Conservation (phyloP, 805 yeast species). For the Lachancea sp. region DNA sequence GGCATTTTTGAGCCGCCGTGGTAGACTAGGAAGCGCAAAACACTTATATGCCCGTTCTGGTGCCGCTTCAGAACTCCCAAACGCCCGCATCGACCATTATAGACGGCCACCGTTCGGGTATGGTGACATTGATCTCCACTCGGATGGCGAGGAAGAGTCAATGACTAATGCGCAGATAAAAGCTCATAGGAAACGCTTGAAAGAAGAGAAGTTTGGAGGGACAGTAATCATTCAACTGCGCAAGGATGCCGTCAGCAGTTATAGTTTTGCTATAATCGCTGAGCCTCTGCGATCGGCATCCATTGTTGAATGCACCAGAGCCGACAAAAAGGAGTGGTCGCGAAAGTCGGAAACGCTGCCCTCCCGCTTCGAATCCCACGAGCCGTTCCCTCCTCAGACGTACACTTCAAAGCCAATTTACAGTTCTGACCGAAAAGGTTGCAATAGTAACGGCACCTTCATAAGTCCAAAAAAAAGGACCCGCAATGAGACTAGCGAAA, state of each 20-base stretch:
- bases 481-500: background rate
- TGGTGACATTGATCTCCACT: conserved; percentile 18
- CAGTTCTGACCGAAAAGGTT: conserved; percentile 6
- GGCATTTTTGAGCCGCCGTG: conserved; percentile 15
- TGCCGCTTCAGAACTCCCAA: background rate
- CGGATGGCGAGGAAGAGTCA: conserved; percentile 29
- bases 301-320: conserved; percentile 16
- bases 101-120: background rate
- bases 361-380: conserved; percentile 11
- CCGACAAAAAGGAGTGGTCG: conserved; percentile 20
- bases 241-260: conserved; percentile 4
- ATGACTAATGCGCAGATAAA: conserved; percentile 17
- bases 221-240: conserved; percentile 20
- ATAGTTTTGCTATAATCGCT: conserved; percentile 23
- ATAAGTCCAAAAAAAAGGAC: background rate
- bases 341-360: conserved; percentile 2
- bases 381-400: conserved; percentile 16
- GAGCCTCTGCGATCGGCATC: conserved; percentile 29
- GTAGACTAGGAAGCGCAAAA: conserved; percentile 3
- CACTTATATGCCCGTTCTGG: conserved; percentile 4
- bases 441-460: background rate
- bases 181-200: conserved; percentile 11
- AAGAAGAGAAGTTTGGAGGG: conserved; percentile 17
- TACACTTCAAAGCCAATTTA: conserved; percentile 10
- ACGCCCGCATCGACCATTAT: background rate